Percentiles rank a stretch among this genome's conserved stretches.
phyloP scores from a whole-genome alignment of 495 filamentous ascomycete species.

The Massariosphaeria phaeospora region DNA sequence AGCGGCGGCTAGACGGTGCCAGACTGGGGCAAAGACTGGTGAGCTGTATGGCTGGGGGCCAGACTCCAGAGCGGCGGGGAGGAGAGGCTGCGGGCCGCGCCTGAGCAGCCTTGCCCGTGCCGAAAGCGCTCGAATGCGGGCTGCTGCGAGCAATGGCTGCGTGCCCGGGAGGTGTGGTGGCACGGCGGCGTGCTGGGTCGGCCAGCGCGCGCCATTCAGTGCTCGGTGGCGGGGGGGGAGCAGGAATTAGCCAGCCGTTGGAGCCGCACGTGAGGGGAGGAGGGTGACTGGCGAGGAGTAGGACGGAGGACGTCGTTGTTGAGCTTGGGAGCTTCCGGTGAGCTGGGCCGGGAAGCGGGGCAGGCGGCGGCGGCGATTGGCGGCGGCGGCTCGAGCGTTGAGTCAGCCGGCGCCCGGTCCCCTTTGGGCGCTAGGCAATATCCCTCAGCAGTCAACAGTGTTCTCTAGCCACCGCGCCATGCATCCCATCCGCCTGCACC shows the following conservation, averaged over 20 bases:
- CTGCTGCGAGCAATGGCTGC: not conserved
- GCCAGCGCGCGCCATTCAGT: not conserved
- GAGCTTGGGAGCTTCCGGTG: constrained; percentile 1
- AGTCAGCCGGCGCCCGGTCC: constrained; percentile 11
- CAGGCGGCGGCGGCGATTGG: not conserved
- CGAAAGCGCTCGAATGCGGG: not conserved
- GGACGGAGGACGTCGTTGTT: not conserved
- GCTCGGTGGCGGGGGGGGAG: not conserved
- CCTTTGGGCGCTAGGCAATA: not conserved
- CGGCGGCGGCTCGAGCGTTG: not conserved
- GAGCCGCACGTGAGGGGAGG: too few relatives aligned
- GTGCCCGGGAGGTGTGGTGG: not conserved
- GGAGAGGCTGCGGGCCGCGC: too few relatives aligned
- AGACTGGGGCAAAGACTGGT: not conserved
- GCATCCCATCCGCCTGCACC: constrained; percentile 1
- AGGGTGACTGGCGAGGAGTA: not conserved
- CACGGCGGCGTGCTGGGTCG: not conserved
- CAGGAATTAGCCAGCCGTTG: too few relatives aligned
- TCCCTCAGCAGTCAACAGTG: not conserved
- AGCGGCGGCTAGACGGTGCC: not conserved
- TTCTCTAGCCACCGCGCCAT: constrained; percentile 1
- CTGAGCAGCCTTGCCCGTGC: not conserved
- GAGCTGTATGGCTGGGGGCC: not conserved
- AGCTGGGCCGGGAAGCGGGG: constrained; percentile 17
- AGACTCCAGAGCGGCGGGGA: not conserved